phyloP scores from a whole-genome alignment of 2,329 filamentous ascomycete species.

The Botrytis medusae region DNA sequence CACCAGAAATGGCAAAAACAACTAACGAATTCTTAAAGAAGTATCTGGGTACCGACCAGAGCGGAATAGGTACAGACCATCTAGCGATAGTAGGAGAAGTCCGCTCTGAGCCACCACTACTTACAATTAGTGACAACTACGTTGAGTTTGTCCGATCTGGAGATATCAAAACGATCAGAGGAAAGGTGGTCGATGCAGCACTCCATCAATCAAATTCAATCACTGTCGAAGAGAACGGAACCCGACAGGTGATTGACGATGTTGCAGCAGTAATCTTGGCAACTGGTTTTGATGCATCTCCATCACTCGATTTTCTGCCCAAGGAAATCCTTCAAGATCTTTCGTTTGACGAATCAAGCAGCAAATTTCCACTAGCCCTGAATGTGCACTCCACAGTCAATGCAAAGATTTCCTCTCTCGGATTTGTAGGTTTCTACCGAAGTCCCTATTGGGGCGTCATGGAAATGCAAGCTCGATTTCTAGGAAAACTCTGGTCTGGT shows the following conservation, averaged over 20 bases:
- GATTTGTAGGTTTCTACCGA: slow-evolving; percentile 82
- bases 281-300: slow-evolving; percentile 69
- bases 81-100: slow-evolving; percentile 35
- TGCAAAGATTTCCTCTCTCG: slow-evolving; percentile 60
- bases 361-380: slow-evolving; percentile 60
- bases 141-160: slow-evolving; percentile 70
- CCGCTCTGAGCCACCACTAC: slow-evolving; percentile 55
- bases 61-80: slow-evolving; percentile 44
- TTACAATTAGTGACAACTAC: slow-evolving; percentile 72
- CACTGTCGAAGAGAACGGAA: slow-evolving; percentile 39
- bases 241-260: slow-evolving; percentile 46
- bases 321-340: slow-evolving; percentile 55
- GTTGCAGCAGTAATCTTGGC: slow-evolving; percentile 70
- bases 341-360: slow-evolving; percentile 50
- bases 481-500: slow-evolving; percentile 59
- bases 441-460: slow-evolving; percentile 85
- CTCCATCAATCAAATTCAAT: slow-evolving; percentile 10
- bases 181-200: slow-evolving; percentile 26
- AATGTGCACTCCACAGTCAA: slow-evolving; percentile 67
- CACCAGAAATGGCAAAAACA: slow-evolving; percentile 54
- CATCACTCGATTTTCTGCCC: slow-evolving; percentile 65
- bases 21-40: slow-evolving; percentile 53
- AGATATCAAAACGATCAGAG: slow-evolving; percentile 48
- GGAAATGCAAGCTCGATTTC: slow-evolving; percentile 77
- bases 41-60: slow-evolving; percentile 55